Conservation (phyloP, 306 rosid genomes). For the Sicyos edulis region DNA sequence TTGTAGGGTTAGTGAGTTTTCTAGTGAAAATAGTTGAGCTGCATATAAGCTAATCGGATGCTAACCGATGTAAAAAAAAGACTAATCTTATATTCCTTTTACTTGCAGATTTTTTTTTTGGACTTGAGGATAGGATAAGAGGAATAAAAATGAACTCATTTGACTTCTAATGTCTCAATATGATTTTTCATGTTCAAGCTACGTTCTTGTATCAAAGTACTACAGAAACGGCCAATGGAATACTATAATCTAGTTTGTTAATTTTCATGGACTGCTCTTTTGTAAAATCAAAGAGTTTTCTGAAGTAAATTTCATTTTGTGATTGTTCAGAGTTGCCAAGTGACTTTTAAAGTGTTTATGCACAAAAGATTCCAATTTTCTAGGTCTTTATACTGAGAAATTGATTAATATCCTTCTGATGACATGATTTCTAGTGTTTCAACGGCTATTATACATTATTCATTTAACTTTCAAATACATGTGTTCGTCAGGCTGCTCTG, state of each 20-base stretch:
- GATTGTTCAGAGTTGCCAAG: not conserved
- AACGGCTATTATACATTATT: not conserved
- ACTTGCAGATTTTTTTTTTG: not conserved
- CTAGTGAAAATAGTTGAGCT: too few relatives aligned
- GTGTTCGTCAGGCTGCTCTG: constrained; percentile 40
- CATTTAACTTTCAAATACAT: not conserved
- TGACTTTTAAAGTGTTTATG: not conserved
- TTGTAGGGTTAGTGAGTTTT: too few relatives aligned
- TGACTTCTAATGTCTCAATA: not conserved
- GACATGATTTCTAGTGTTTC: not conserved
- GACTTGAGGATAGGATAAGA: not conserved
- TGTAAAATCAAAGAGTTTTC: too few relatives aligned
- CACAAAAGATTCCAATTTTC: not conserved
- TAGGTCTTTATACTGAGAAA: not conserved
- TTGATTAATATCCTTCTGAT: not conserved
- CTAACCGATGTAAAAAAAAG: too few relatives aligned
- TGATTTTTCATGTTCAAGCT: not conserved
- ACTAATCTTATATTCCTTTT: not conserved
- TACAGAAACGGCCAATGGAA: not conserved
- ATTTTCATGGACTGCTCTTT: not conserved
- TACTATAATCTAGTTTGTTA: not conserved
- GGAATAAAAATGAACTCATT: not conserved
- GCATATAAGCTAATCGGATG: too few relatives aligned
- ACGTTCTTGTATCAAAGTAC: not conserved
- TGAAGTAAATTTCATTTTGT: too few relatives aligned